Conservation (phyloP, 495 filamentous ascomycete species). For the Terfezia boudieri region DNA sequence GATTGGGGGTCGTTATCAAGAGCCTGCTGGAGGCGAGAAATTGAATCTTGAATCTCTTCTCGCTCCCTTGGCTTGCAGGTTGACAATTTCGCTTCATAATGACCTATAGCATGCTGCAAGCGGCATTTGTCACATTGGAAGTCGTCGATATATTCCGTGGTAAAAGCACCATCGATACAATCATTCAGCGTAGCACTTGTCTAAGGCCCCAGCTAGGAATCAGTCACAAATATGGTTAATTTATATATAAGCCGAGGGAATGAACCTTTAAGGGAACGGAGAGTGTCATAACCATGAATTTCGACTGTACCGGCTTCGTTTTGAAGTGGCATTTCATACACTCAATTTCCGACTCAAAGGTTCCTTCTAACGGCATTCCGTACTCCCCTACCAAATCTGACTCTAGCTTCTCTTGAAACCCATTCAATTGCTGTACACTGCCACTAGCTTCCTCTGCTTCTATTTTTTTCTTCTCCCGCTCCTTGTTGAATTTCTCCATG, state of each 20-base stretch:
- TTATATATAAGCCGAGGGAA: constrained; percentile 8
- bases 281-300: constrained; percentile 79
- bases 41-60: constrained; percentile 31
- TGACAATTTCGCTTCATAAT: constrained; percentile 9
- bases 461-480: not conserved
- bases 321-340: constrained; percentile 76
- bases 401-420: constrained; percentile 1
- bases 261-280: constrained; percentile 54
- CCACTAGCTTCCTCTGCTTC: constrained; percentile 5
- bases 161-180: constrained; percentile 85
- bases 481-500: constrained; percentile 5
- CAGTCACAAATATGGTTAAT: too few relatives aligned
- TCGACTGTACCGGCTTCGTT: constrained; percentile 56
- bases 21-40: constrained; percentile 33
- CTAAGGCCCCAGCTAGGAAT: constrained; percentile 6
- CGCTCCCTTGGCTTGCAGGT: constrained; percentile 24
- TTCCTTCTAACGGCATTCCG: constrained; percentile 22
- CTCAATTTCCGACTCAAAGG: constrained; percentile 75
- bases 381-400: not conserved
- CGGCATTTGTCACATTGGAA: constrained; percentile 87
- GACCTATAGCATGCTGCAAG: constrained; percentile 49
- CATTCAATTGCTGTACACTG: constrained; percentile 1
- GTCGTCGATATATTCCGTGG: constrained; percentile 88
- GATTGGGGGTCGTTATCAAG: constrained; percentile 59
- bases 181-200: constrained; percentile 39